Conservation (phyloP, 257 asterid genomes). For the Solanum pennellii region DNA sequence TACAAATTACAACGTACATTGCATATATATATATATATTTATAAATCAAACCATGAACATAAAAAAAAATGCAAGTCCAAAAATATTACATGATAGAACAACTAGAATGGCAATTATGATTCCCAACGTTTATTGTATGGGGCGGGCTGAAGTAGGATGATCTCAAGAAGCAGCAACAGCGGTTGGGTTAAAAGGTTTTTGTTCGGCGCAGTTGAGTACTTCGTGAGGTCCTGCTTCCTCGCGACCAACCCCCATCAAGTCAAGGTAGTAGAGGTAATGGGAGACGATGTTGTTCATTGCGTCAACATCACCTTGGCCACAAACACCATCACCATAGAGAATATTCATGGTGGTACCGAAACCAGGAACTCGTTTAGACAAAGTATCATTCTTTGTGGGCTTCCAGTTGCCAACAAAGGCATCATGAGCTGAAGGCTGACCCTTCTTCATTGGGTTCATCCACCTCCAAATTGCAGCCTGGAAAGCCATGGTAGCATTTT, state of each 20-base stretch:
- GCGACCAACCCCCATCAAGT: slow-evolving; percentile 75
- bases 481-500: slow-evolving; percentile 88
- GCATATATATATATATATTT: background rate
- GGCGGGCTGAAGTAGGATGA: background rate
- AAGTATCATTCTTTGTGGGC: slow-evolving; percentile 77
- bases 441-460: slow-evolving; percentile 68
- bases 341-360: slow-evolving; percentile 85
- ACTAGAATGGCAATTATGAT: background rate
- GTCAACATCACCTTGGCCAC: slow-evolving; percentile 82
- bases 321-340: slow-evolving; percentile 56
- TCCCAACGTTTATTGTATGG: background rate
- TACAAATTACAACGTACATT: background rate
- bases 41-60: background rate
- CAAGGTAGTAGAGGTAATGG: slow-evolving; percentile 66
- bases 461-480: slow-evolving; percentile 76
- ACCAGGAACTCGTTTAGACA: slow-evolving; percentile 59
- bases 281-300: slow-evolving; percentile 59
- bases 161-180: slow-evolving; percentile 35
- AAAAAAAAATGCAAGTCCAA: background rate
- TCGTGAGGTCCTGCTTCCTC: slow-evolving; percentile 76
- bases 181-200: slow-evolving; percentile 45
- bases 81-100: background rate
- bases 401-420: slow-evolving; percentile 74
- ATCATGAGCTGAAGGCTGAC: slow-evolving; percentile 76
- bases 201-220: slow-evolving; percentile 61